A percentile compares a stretch with the other conserved stretches of the same genome.
Evolutionary conservation across 2,329 filamentous ascomycete genomes (phyloP).

Genomic region (Bertia moriformis): DNA sequence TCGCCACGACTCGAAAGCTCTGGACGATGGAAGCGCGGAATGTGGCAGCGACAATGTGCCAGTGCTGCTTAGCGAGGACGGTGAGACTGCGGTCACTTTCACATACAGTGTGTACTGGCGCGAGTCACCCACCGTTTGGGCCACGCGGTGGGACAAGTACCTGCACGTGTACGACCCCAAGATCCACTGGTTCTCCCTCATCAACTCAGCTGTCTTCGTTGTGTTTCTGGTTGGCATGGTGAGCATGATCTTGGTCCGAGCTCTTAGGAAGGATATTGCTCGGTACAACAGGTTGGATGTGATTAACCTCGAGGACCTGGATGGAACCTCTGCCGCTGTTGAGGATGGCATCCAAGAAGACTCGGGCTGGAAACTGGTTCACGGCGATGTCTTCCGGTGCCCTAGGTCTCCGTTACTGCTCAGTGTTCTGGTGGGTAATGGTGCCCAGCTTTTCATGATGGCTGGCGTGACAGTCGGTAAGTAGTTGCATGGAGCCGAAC

Average conservation of each 20-base stretch:
- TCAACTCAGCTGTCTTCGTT: constrained; percentile 91
- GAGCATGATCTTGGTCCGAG: constrained; percentile 76
- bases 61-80: constrained; percentile 50
- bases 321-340: constrained; percentile 53
- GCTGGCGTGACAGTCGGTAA: constrained; percentile 67
- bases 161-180: constrained; percentile 92
- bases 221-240: constrained; percentile 84
- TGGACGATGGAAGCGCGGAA: constrained; percentile 35
- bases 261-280: constrained; percentile 86
- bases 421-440: constrained; percentile 79
- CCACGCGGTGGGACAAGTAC: constrained; percentile 97
- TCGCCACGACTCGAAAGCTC: constrained; percentile 33
- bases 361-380: constrained; percentile 95
- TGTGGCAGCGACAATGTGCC: constrained; percentile 41
- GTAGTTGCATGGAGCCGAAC: no score
- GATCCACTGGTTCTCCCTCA: constrained; percentile 97
- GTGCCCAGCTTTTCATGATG: constrained; percentile 95
- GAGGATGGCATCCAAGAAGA: constrained; percentile 95
- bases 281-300: constrained; percentile 90
- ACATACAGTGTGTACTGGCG: constrained; percentile 90
- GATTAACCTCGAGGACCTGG: constrained; percentile 78
- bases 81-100: constrained; percentile 56
- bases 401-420: constrained; percentile 72
- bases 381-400: constrained; percentile 89
- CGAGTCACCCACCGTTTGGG: constrained; percentile 74